These are phyloP conservation scores for Haberlea rhodopensis DNA, from an alignment of 257 asterid species.

Conservation along the genomic window DNA sequence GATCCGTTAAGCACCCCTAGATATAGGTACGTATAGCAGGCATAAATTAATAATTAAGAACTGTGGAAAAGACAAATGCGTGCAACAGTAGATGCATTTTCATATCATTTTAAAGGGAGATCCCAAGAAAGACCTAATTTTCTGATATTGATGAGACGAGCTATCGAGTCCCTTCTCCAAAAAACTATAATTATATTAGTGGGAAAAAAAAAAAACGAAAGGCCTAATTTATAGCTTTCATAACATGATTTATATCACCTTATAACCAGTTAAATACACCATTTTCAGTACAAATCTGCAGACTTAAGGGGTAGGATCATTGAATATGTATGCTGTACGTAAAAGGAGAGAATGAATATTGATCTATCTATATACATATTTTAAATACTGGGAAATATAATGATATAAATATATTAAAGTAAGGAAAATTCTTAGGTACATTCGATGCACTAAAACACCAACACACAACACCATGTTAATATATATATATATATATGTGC, in stretches of 20 bases:
- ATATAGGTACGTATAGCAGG: background rate
- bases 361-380: constrained; percentile 6
- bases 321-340: background rate
- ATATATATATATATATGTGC: too few species aligned
- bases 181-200: too few species aligned
- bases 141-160: too few species aligned
- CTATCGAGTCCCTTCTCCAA: too few species aligned
- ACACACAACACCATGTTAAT: too few species aligned
- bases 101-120: background rate
- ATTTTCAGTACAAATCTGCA: background rate
- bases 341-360: too few species aligned
- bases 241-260: background rate
- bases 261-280: background rate
- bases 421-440: too few species aligned
- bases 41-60: background rate
- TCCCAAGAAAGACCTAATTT: constrained; percentile 1
- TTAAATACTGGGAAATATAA: constrained; percentile 32
- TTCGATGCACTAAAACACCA: too few species aligned
- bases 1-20: too few species aligned
- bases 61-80: background rate
- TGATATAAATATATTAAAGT: too few species aligned
- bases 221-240: background rate
- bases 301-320: background rate
- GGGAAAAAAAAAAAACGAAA: too few species aligned
- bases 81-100: too few species aligned